phyloP scores from a whole-genome alignment of 257 asterid genomes.

The Phtheirospermum japonicum region DNA sequence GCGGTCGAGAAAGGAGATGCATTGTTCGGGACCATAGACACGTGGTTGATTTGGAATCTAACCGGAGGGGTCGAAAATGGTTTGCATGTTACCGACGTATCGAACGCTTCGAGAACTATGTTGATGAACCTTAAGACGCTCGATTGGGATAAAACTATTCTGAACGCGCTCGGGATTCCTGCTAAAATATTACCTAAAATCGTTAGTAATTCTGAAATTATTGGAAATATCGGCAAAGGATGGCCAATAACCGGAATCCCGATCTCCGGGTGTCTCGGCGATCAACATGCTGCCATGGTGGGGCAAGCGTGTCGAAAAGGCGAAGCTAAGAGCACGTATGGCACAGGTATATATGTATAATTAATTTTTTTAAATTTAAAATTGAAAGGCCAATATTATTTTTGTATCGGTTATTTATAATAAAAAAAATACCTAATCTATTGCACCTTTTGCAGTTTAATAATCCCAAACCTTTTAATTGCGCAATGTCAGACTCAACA shows the following conservation, averaged over 20 bases:
- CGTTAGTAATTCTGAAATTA: conserved; percentile 68
- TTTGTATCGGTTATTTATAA: not conserved
- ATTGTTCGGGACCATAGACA: conserved; percentile 82
- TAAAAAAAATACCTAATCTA: not conserved
- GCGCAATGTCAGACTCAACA: no score
- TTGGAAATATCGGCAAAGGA: conserved; percentile 45
- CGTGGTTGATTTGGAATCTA: conserved; percentile 94
- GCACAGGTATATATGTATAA: not conserved
- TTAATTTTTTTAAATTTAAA: no score
- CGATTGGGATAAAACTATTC: conserved; percentile 64
- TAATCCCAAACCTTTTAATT: no score
- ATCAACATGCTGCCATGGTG: not conserved
- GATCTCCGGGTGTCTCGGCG: not conserved
- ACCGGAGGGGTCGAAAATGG: conserved; percentile 78
- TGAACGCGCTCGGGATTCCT: conserved; percentile 48
- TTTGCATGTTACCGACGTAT: conserved; percentile 77
- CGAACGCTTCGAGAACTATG: conserved; percentile 96
- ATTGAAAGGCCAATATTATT: not conserved
- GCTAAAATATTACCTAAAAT: conserved; percentile 61
- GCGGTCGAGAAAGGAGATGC: conserved; percentile 76
- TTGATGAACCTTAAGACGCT: conserved; percentile 84
- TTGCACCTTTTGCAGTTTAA: no score
- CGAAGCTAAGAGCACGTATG: not conserved
- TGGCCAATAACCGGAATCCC: not conserved
- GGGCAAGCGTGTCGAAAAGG: not conserved